phyloP scores from a whole-genome alignment of 2,329 filamentous ascomycete species.

The Macroventuria anomochaeta region DNA sequence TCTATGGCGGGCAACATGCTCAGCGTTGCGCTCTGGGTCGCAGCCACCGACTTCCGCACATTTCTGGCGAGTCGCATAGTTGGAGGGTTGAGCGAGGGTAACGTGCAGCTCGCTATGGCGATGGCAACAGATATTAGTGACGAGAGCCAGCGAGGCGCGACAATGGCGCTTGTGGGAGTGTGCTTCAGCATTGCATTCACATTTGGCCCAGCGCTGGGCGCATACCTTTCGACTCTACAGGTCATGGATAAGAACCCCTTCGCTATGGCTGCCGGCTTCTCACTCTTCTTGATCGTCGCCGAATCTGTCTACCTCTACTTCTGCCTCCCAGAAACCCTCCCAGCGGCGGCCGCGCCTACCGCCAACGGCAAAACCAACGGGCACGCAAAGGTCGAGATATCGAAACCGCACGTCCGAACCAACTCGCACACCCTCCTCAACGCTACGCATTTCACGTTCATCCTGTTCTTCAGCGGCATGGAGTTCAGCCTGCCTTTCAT shows the following conservation, averaged over 20 bases:
- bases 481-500: slow-evolving; percentile 98
- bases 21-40: slow-evolving; percentile 92
- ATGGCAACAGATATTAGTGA: slow-evolving; percentile 97
- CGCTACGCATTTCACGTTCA: slow-evolving; percentile 83
- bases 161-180: slow-evolving; percentile 94
- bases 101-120: slow-evolving; percentile 93
- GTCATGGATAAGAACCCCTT: slow-evolving; percentile 89
- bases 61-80: slow-evolving; percentile 93
- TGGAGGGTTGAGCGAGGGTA: slow-evolving; percentile 92
- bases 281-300: slow-evolving; percentile 78
- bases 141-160: slow-evolving; percentile 80
- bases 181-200: slow-evolving; percentile 98
- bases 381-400: slow-evolving; percentile 25
- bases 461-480: slow-evolving; percentile 97
- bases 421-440: slow-evolving; percentile 88
- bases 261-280: slow-evolving; percentile 88
- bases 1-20: slow-evolving; percentile 94
- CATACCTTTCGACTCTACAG: slow-evolving; percentile 78
- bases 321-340: slow-evolving; percentile 84
- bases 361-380: slow-evolving; percentile 29
- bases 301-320: slow-evolving; percentile 90
- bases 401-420: slow-evolving; percentile 59
- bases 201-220: slow-evolving; percentile 90
- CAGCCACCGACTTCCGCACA: slow-evolving; percentile 91
- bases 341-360: slow-evolving; percentile 50